Base-by-base conservation (phyloP, 352 stramenopile species). In the Pythium aphanidermatum region DNA sequence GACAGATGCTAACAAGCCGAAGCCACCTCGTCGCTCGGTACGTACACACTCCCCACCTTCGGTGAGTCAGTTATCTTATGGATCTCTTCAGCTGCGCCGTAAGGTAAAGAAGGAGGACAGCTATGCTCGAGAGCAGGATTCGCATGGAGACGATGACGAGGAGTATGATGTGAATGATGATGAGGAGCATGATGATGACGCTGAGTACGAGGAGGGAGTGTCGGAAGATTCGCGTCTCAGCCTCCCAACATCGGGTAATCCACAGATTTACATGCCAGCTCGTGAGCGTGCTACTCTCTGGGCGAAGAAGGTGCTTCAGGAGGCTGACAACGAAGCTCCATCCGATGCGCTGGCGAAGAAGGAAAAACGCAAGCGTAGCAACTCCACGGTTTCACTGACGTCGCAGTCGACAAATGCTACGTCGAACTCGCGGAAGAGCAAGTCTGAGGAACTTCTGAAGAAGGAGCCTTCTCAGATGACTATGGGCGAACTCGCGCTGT, bases 401-500 rank as follows among this genome's bases (percentile, higher is more conserved):
- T 82, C 75, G 1, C 29, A 68, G 33, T 46, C 65, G 2, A 64
- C 63, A 2, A 63, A 57, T 10, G 19, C 52, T 6, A 49, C 51
- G 30, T 39, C 32, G 10, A 54, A 36, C 16, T 33, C 39, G 3
- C 37, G 64, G 37, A 66, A 68, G 23, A 70, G 55, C 28, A 83
- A 81, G 51, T 68, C 74, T 24, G 64, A 79, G 12, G 68, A 86
- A 38, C 40, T 82, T 16, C 13, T 72, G 24, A 76, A 82, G 63
- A 87, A 90, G 33, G 71, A 86, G 49, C 73, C 72, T 2, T 85
- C 76, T 7, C 68, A 89, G 51, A 91, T 91, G 79, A 91, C 78
- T 0, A 90, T 93, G 79, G 77, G 81, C 14, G 74, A 93, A 42
- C 45, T 93, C 13, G 81, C 81, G 6, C 51, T 90, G 11, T 84